phyloP scores from a whole-genome alignment of 2,329 filamentous ascomycete species.

The Fusarium proliferatum region DNA sequence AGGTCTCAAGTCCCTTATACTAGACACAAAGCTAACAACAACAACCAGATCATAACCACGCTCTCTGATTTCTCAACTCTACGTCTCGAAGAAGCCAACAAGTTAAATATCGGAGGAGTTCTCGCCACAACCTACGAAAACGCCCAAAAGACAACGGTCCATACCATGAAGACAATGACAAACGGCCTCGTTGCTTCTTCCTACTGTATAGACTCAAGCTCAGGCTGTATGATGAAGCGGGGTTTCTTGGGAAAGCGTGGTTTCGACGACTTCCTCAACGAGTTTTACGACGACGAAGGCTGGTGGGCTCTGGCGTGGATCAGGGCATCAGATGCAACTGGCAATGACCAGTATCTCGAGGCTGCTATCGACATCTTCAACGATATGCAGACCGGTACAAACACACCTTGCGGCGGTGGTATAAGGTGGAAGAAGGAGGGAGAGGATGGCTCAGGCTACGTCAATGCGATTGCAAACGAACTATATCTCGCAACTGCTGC shows the following conservation, averaged over 20 bases:
- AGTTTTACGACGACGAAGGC: constrained; percentile 70
- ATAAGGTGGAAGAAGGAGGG: constrained; percentile 67
- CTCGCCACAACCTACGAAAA: constrained; percentile 59
- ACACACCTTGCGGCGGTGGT: constrained; percentile 62
- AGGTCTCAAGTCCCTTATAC: not conserved
- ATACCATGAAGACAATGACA: constrained; percentile 53
- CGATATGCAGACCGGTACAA: constrained; percentile 63
- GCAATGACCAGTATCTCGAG: constrained; percentile 63
- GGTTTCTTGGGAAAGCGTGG: constrained; percentile 50
- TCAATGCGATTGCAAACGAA: constrained; percentile 69
- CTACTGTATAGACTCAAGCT: constrained; percentile 49
- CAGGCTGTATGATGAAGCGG: constrained; percentile 49
- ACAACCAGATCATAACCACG: constrained; percentile 61
- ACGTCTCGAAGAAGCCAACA: constrained; percentile 48
- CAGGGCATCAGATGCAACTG: constrained; percentile 65
- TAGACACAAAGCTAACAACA: constrained; percentile 6
- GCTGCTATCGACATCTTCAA: constrained; percentile 65
- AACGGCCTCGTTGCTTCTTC: constrained; percentile 53
- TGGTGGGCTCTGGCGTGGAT: constrained; percentile 73
- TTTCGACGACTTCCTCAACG: constrained; percentile 59
- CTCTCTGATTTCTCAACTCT: constrained; percentile 65
- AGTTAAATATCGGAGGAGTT: constrained; percentile 53
- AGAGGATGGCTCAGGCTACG: constrained; percentile 50
- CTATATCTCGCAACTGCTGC: constrained; percentile 66
- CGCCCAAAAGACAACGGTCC: constrained; percentile 55